phyloP scores from a whole-genome alignment of 176 grass and related monocot species.

The Alloteropsis semialata region DNA sequence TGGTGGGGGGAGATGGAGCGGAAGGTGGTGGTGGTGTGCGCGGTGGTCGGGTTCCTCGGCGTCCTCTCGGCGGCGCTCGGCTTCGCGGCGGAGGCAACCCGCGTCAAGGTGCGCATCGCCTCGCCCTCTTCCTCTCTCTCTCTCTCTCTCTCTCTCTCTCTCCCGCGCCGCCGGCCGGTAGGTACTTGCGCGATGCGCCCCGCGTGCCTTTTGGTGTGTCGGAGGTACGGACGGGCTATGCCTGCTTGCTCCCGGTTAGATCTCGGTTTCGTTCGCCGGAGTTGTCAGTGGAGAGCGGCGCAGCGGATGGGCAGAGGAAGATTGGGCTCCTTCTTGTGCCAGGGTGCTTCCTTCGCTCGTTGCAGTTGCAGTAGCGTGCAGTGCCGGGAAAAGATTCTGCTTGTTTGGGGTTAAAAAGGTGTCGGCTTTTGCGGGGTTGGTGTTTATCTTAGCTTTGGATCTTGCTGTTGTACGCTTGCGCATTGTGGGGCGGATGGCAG shows the following conservation, averaged over 20 bases:
- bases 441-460: not conserved
- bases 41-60: conserved; percentile 71
- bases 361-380: not conserved
- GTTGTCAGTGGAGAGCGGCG: too few species aligned
- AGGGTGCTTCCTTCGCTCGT: not conserved
- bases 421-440: not conserved
- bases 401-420: not conserved
- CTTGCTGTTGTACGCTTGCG: not conserved
- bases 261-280: not conserved
- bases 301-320: not conserved
- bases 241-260: not conserved
- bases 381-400: not conserved
- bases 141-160: not conserved
- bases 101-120: conserved; percentile 63
- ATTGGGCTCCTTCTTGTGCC: not conserved
- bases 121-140: not conserved
- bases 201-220: not conserved
- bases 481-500: not conserved
- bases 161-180: not conserved
- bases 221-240: too few species aligned
- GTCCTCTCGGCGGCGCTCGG: conserved; percentile 82
- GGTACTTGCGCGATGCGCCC: not conserved
- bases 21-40: conserved; percentile 63
- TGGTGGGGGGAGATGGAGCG: conserved; percentile 57
- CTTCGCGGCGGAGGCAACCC: conserved; percentile 88